phyloP scores from a whole-genome alignment of 495 filamentous ascomycete species.

The Lasiosphaeria ovina region DNA sequence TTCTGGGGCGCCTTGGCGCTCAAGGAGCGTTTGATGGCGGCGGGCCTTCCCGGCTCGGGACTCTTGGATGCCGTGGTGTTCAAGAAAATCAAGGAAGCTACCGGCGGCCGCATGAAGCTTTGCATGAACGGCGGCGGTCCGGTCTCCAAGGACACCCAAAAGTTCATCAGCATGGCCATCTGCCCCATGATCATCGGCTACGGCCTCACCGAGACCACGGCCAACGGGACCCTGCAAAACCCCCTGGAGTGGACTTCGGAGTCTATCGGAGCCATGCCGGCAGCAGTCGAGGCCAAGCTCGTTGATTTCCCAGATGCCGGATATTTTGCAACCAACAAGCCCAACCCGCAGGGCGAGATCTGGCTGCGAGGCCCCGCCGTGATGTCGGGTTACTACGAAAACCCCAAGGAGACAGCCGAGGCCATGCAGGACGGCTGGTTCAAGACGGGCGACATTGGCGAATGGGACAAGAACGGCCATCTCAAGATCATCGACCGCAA shows the following conservation, averaged over 20 bases:
- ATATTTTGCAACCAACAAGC: conserved; percentile 80
- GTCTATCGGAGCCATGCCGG: conserved; percentile 78
- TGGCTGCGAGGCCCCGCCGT: conserved; percentile 84
- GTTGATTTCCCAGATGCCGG: conserved; percentile 95
- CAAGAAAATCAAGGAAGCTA: conserved; percentile 89
- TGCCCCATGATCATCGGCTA: conserved; percentile 92
- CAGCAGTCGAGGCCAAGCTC: conserved; percentile 83
- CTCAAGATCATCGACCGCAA: conserved; percentile 91
- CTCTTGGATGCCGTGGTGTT: conserved; percentile 77
- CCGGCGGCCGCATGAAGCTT: conserved; percentile 75
- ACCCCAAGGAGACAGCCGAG: conserved; percentile 79
- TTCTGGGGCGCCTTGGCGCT: conserved; percentile 90
- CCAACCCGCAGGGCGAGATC: conserved; percentile 89
- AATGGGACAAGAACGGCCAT: conserved; percentile 80
- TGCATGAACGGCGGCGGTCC: conserved; percentile 87
- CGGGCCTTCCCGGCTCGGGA: conserved; percentile 70
- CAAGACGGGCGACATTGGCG: conserved; percentile 92
- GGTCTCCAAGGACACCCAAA: conserved; percentile 80
- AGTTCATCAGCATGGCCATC: conserved; percentile 85
- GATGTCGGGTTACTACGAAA: conserved; percentile 71
- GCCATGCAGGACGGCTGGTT: conserved; percentile 85
- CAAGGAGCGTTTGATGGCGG: conserved; percentile 75
- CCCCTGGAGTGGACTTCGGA: conserved; percentile 84
- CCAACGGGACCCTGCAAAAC: conserved; percentile 90
- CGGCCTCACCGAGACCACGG: conserved; percentile 90